A percentile compares a stretch with the other conserved stretches of the same genome.
Conservation (phyloP, 805 yeast genomes). For the Clavispora fructus region DNA sequence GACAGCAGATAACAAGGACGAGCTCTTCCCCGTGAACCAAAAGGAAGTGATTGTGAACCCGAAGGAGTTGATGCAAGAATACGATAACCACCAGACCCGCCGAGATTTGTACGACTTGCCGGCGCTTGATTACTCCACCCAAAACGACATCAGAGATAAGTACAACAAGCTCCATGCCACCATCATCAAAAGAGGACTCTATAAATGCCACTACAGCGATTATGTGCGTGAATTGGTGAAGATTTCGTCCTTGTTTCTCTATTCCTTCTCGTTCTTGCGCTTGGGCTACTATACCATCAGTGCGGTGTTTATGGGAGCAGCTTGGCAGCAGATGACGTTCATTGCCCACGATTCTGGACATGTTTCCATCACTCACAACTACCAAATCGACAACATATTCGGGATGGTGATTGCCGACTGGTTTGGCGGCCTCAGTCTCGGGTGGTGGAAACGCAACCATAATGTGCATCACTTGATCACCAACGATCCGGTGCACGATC, state of each 20-base stretch:
- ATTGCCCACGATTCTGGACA: conserved; percentile 92
- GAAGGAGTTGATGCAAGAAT: conserved; percentile 45
- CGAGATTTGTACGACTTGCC: conserved; percentile 59
- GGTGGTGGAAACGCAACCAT: conserved; percentile 95
- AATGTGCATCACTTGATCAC: conserved; percentile 89
- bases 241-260: conserved; percentile 48
- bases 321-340: conserved; percentile 88
- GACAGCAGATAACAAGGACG: conserved; percentile 28
- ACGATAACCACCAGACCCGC: conserved; percentile 51
- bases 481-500: conserved; percentile 92
- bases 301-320: conserved; percentile 64
- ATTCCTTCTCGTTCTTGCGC: conserved; percentile 46
- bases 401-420: conserved; percentile 73
- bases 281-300: conserved; percentile 43
- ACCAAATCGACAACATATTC: conserved; percentile 66
- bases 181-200: conserved; percentile 54
- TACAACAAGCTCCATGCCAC: conserved; percentile 57
- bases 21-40: conserved; percentile 29
- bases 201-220: conserved; percentile 67
- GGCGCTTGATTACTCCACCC: conserved; percentile 62
- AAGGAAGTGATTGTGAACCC: conserved; percentile 47
- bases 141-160: conserved; percentile 46
- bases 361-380: conserved; percentile 74
- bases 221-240: conserved; percentile 67
- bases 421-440: conserved; percentile 82